Evolutionary conservation across 2,329 filamentous ascomycete species (phyloP), one percentile per base, ranked within the genome.

Genomic region (Aspergillus neoniger): DNA sequence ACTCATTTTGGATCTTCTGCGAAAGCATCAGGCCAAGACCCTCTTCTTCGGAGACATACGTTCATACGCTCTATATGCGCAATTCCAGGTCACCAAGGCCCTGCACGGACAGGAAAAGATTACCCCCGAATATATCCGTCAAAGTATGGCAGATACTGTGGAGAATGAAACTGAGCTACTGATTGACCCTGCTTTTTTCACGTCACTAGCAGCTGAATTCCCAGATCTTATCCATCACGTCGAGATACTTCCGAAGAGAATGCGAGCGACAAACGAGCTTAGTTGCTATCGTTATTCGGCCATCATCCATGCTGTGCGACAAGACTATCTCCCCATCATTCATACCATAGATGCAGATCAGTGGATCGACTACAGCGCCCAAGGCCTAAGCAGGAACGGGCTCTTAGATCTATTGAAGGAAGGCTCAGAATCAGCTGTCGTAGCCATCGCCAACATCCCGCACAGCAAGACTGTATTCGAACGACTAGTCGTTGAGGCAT

Each of bases 201-300:
- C 38, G 6, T 28, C 28, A 8, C 36, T 57, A 9, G 17, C 30
- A 19, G 32, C 41, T n/a, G 30, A 10, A 28, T 50, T 57, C 19
- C 44, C 55, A 15, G 32, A 38, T 21, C 30, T 57, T 8, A 15
- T 57, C 10, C 55, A 38, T 4, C 55, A 57, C 17, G 55, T 57
- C 2, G 55, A 57, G n/a, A 57, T 57, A 14, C 19, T 57, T 17
- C 55, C 55, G 2, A 57, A 57, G 15, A 21, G 55, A 15, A 57
- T 57, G 55, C 15, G 25, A 14, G 55, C 55, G 3, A 38, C 12
- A 14, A 57, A 57, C 15, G 55, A 57, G 7, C 32, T 57, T 6
- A 57, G 55, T 44, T 57, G 55, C n/a, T 57, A 57, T 50, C 28
- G 55, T n/a, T 57, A 49, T 50, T 44, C 55, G 5, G 55, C 55